These are phyloP conservation scores for Cladophialophora chaetospira DNA, from an alignment of 2,329 filamentous ascomycete genomes.

Conservation along the genomic window DNA sequence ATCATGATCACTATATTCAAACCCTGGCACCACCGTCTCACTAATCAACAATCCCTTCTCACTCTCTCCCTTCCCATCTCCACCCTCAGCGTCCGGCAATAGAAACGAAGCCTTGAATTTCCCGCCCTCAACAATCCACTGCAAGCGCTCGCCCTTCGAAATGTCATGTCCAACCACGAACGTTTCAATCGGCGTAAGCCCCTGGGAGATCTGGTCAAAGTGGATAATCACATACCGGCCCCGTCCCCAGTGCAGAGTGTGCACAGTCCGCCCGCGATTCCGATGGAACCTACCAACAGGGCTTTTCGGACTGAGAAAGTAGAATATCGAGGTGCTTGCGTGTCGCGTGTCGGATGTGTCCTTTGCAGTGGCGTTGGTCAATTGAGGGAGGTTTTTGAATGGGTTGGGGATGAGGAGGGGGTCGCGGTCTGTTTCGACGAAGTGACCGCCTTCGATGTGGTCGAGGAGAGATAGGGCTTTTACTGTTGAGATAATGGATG, in stretches of 20 bases:
- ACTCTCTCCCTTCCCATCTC: slow-evolving; percentile 33
- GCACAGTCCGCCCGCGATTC: slow-evolving; percentile 63
- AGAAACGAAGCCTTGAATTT: slow-evolving; percentile 68
- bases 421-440: slow-evolving; percentile 62
- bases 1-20: slow-evolving; percentile 68
- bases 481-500: slow-evolving; percentile 44
- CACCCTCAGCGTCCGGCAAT: slow-evolving; percentile 44
- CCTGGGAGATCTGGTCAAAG: too few species aligned
- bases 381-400: slow-evolving; percentile 43
- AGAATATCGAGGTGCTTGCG: slow-evolving; percentile 65
- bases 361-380: slow-evolving; percentile 40
- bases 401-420: slow-evolving; percentile 57
- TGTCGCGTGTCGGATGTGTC: slow-evolving; percentile 49
- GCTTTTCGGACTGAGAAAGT: slow-evolving; percentile 60
- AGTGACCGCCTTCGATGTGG: slow-evolving; percentile 68
- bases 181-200: slow-evolving; percentile 37
- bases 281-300: slow-evolving; percentile 65
- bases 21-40: slow-evolving; percentile 69
- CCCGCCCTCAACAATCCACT: slow-evolving; percentile 70
- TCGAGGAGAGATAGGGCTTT: slow-evolving; percentile 51
- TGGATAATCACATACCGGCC: slow-evolving; percentile 51
- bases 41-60: slow-evolving; percentile 63
- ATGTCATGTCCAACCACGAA: slow-evolving; percentile 64
- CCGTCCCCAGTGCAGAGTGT: slow-evolving; percentile 58
- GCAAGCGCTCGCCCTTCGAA: slow-evolving; percentile 59